phyloP scores from a whole-genome alignment of 768 basidiomycete species.

The Coprinopsis sp. region DNA sequence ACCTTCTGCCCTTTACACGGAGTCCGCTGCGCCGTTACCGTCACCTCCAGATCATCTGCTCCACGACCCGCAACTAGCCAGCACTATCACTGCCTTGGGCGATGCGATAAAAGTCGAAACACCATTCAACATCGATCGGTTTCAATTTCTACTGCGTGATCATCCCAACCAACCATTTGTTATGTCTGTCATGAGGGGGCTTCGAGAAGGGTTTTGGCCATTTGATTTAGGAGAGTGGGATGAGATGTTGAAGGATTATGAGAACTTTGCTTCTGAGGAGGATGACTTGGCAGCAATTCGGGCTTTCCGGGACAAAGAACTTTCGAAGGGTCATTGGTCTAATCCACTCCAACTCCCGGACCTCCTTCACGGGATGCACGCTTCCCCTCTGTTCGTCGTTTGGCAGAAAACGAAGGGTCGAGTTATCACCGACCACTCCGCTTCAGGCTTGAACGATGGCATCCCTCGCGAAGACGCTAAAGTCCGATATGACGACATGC shows the following conservation, averaged over 20 bases:
- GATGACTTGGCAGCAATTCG: too few species aligned
- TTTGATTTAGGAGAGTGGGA: too few species aligned
- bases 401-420: slow-evolving; percentile 18
- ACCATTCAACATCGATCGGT: not conserved
- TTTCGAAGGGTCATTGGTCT: slow-evolving; percentile 4
- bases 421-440: slow-evolving; percentile 19
- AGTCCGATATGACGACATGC: slow-evolving; percentile 10
- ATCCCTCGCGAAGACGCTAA: slow-evolving; percentile 5
- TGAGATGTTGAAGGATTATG: too few species aligned
- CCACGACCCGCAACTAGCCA: not conserved
- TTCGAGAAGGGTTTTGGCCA: too few species aligned
- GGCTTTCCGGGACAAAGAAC: slow-evolving; percentile 9
- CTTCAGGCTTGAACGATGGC: slow-evolving; percentile 13
- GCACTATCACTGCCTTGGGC: slow-evolving; percentile 18
- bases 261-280: too few species aligned
- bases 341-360: not conserved
- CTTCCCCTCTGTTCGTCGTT: slow-evolving; percentile 16
- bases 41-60: not conserved
- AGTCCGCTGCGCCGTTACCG: not conserved
- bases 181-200: too few species aligned
- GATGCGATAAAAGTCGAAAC: slow-evolving; percentile 14
- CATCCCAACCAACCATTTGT: too few species aligned
- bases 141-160: slow-evolving; percentile 9
- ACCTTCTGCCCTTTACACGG: slow-evolving; percentile 1
- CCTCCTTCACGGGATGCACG: slow-evolving; percentile 13